phyloP scores from a whole-genome alignment of 2,329 filamentous ascomycete species.

The Teratosphaeria viscida region DNA sequence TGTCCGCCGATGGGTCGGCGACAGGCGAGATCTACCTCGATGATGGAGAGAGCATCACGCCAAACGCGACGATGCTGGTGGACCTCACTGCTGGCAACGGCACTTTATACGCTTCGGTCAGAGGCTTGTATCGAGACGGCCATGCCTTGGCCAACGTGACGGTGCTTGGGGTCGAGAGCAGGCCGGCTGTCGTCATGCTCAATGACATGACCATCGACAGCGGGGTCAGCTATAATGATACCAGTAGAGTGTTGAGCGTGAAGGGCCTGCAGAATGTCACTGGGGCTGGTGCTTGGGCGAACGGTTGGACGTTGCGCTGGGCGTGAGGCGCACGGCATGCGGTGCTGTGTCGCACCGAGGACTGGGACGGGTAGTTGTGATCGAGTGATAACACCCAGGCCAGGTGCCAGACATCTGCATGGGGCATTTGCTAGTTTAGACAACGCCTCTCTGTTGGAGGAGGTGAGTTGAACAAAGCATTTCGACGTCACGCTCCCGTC shows the following conservation, averaged over 20 bases:
- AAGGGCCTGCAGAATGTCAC: conserved; percentile 41
- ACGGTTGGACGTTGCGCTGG: conserved; percentile 50
- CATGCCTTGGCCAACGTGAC: conserved; percentile 54
- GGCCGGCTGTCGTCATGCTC: conserved; percentile 38
- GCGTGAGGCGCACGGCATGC: conserved; percentile 2
- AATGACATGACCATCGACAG: conserved; percentile 37
- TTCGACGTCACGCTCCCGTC: no score
- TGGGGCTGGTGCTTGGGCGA: conserved; percentile 43
- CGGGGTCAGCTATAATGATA: conserved; percentile 41
- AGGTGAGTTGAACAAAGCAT: no score
- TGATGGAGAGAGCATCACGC: conserved; percentile 45
- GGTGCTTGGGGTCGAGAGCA: conserved; percentile 44
- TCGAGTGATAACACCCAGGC: no score
- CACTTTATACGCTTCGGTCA: conserved; percentile 38
- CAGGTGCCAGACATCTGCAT: no score
- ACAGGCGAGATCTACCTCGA: conserved; percentile 58
- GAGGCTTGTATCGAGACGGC: conserved; percentile 45
- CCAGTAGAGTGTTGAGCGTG: conserved; percentile 41
- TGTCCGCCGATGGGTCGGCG: conserved; percentile 46
- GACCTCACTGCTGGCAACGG: conserved; percentile 31
- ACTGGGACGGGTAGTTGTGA: no score
- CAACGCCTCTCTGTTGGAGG: no score
- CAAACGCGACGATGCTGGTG: conserved; percentile 46
- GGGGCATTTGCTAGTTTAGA: no score
- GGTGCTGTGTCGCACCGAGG: no score